Evolutionary conservation across 345 rosid species (phyloP), one percentile per base, ranked within the genome.

Genomic region (Salix koriyanagi): DNA sequence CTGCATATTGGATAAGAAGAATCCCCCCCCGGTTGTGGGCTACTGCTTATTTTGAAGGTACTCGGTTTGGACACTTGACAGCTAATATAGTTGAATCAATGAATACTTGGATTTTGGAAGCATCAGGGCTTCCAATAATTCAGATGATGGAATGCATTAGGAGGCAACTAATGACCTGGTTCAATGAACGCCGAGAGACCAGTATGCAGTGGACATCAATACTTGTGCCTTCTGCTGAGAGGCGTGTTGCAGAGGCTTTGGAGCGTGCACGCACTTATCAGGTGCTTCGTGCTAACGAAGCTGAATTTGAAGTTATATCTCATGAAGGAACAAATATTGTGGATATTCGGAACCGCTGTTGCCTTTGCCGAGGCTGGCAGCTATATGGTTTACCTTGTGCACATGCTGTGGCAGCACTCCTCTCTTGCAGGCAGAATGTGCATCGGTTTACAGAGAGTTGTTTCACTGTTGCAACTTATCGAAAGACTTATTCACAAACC

Each of bases 101-200:
- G 37, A 96, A 92, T 83, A 74, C 90, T 26, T 96, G 97, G 99
- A 96, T 96, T 62, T 79, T 86, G 18, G 99, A 96, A 81, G 99
- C 99, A 21, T 91, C 97, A 2, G 98, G 99, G 28, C 99, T 92
- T 84, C 99, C 99, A 0, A 91, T 96, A 26, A 90, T 96, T 76
- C 98, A 93, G 91, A 96, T 96, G 99, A 92, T 93, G 97, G 98
- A 93, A 80, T 93, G 97, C 83, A 93, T 96, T 72, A 87, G 98
- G 86, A 89, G 99, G 84, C 98, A 96, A 84, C 89, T 96, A 18
- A 96, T 96, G 98, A 92, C 94, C 65, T 96, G 99, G 98, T 96
- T 96, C 85, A 96, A 92, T 25, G 98, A 93, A 75, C 91, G 97
- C 46, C 89, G 97, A 1, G 99, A 96, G 80, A 86, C 91, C 61